These are phyloP conservation scores for Macadamia integrifolia DNA, from an alignment of 164 flowering plant species.

Conservation along the genomic window DNA sequence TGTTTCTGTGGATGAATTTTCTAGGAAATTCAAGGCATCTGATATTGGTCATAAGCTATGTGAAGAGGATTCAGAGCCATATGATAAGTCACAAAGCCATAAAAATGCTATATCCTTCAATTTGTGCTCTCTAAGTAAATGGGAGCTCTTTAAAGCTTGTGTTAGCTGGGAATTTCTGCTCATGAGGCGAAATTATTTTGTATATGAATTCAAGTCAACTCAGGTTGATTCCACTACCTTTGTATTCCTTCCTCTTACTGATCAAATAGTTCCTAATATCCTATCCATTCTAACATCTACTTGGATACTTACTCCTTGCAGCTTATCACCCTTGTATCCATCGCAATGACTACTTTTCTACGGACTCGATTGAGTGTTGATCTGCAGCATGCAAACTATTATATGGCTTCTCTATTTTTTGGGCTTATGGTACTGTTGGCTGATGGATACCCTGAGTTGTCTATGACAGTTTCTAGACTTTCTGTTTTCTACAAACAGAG, in stretches of 20 bases:
- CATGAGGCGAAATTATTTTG: slow-evolving; percentile 43
- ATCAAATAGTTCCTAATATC: too few relatives aligned
- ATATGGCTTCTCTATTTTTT: slow-evolving; percentile 41
- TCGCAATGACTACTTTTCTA: slow-evolving; percentile 53
- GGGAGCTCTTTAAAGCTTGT: slow-evolving; percentile 52
- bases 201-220: slow-evolving; percentile 40
- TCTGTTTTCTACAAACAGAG: slow-evolving; percentile 49
- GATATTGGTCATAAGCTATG: slow-evolving; percentile 25
- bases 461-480: slow-evolving; percentile 44
- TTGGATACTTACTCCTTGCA: slow-evolving; percentile 11
- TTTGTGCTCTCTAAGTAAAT: slow-evolving; percentile 31
- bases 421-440: slow-evolving; percentile 35
- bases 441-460: slow-evolving; percentile 47
- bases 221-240: slow-evolving; percentile 23
- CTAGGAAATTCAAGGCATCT: slow-evolving; percentile 29
- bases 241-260: too few relatives aligned
- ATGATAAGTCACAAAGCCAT: slow-evolving; percentile 31
- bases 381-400: slow-evolving; percentile 25
- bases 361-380: slow-evolving; percentile 35
- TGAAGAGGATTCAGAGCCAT: slow-evolving; percentile 34
- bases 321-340: slow-evolving; percentile 35
- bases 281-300: not conserved
- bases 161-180: slow-evolving; percentile 44
- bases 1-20: slow-evolving; percentile 35
- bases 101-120: slow-evolving; percentile 31